These are phyloP conservation scores for Chlorella sp. DNA, from an alignment of 139 green algal genomes.

Conservation along the genomic window DNA sequence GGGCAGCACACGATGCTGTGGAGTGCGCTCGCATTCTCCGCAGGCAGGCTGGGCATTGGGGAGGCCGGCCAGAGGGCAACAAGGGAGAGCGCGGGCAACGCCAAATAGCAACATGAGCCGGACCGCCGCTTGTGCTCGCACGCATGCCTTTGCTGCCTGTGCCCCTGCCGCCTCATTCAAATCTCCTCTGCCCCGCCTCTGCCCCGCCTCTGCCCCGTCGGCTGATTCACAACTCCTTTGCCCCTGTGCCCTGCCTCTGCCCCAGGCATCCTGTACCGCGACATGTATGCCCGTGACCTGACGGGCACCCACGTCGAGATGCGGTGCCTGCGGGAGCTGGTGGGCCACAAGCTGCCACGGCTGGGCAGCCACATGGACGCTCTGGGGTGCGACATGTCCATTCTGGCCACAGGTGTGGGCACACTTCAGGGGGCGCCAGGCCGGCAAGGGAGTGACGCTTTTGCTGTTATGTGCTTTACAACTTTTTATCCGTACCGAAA, in stretches of 20 bases:
- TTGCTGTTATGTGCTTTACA: too few relatives aligned
- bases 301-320: conserved; percentile 86
- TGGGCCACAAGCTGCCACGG: conserved; percentile 69
- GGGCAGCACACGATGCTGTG: too few relatives aligned
- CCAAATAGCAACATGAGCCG: too few relatives aligned
- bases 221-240: not conserved
- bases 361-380: conserved; percentile 62
- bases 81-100: too few relatives aligned
- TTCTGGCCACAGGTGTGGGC: conserved; percentile 70
- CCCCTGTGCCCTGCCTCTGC: not conserved
- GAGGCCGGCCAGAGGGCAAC: too few relatives aligned
- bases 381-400: conserved; percentile 74
- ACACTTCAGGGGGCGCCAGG: not conserved
- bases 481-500: too few relatives aligned
- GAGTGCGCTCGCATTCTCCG: too few relatives aligned
- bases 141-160: not conserved
- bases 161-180: too few relatives aligned
- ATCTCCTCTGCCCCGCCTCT: not conserved
- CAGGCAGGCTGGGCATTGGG: too few relatives aligned
- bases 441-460: not conserved
- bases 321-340: conserved; percentile 62
- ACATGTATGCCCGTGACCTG: conserved; percentile 76
- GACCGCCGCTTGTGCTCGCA: not conserved
- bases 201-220: conserved; percentile 23
- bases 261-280: conserved; percentile 74